Percentiles rank a stretch among this genome's conserved stretches.
Conservation (phyloP, 2,329 filamentous ascomycete species). For the Stemphylium vesicarium region DNA sequence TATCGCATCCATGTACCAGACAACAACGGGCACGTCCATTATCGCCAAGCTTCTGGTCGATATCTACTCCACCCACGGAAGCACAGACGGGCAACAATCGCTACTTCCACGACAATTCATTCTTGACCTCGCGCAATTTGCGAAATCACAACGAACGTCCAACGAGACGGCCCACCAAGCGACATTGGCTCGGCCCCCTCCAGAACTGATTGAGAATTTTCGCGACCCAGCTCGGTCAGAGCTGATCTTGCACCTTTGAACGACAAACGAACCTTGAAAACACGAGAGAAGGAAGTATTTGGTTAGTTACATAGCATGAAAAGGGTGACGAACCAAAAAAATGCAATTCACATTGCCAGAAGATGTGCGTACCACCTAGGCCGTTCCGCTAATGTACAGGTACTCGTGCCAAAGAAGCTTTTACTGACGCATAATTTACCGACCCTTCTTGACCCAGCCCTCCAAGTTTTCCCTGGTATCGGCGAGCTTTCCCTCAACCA, state of each 20-base stretch:
- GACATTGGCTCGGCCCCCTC: background rate
- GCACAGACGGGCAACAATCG: too few relatives aligned
- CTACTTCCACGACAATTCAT: background rate
- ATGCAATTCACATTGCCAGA: constrained; percentile 8
- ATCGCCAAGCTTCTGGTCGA: too few relatives aligned
- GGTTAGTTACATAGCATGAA: background rate
- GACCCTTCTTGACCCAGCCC: constrained; percentile 89
- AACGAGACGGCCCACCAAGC: background rate
- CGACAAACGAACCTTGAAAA: background rate
- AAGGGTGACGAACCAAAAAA: background rate
- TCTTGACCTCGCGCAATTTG: background rate
- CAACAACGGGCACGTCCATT: too few relatives aligned
- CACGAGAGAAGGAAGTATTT: background rate
- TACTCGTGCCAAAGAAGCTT: constrained; percentile 16
- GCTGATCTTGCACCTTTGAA: background rate
- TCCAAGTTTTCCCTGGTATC: constrained; percentile 79
- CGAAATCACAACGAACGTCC: background rate
- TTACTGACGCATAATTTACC: constrained; percentile 56
- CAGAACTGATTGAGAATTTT: too few relatives aligned
- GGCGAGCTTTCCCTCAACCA: constrained; percentile 81
- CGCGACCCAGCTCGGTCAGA: background rate
- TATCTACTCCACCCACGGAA: too few relatives aligned
- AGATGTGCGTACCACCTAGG: constrained; percentile 7
- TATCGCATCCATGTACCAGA: too few relatives aligned
- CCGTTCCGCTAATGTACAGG: constrained; percentile 24